A percentile compares a stretch with the other conserved stretches of the same genome.
Evolutionary conservation across 2,329 filamentous ascomycete genomes (phyloP).

Genomic region (Aspergillus calidoustus): DNA sequence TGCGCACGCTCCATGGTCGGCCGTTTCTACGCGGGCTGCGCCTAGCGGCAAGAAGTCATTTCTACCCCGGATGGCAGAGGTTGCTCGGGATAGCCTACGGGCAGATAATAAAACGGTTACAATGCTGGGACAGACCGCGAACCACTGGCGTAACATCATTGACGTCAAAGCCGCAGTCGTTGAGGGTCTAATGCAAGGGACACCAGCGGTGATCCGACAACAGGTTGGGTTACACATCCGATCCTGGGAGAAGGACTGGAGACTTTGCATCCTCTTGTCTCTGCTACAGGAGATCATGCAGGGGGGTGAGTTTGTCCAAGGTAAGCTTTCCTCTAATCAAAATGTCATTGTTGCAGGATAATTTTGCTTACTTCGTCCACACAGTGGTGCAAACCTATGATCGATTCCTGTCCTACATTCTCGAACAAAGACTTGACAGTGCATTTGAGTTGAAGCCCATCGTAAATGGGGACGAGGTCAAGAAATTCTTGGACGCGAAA

Average conservation of each 20-base stretch:
- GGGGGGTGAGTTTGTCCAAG: conserved; percentile 34
- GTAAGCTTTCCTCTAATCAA: conserved; percentile 30
- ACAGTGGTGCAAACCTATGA: conserved; percentile 57
- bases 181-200: conserved; percentile 31
- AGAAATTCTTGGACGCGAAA: conserved; percentile 65
- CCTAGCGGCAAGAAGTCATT: conserved; percentile 55
- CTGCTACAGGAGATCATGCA: conserved; percentile 46
- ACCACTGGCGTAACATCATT: conserved; percentile 67
- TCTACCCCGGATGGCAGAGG: conserved; percentile 64
- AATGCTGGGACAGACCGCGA: conserved; percentile 67
- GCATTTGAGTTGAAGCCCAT: conserved; percentile 65
- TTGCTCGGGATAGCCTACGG: conserved; percentile 78
- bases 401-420: conserved; percentile 57
- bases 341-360: neutral
- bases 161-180: conserved; percentile 56
- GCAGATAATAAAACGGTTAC: conserved; percentile 75
- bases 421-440: conserved; percentile 53
- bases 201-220: conserved; percentile 41
- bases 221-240: conserved; percentile 42
- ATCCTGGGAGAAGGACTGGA: conserved; percentile 45
- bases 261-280: conserved; percentile 43
- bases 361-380: conserved; percentile 24
- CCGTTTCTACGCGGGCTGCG: conserved; percentile 45
- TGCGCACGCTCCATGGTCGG: conserved; percentile 75
- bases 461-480: conserved; percentile 76